Conservation (phyloP, 257 asterid genomes). For the Solanum appendiculatum region DNA sequence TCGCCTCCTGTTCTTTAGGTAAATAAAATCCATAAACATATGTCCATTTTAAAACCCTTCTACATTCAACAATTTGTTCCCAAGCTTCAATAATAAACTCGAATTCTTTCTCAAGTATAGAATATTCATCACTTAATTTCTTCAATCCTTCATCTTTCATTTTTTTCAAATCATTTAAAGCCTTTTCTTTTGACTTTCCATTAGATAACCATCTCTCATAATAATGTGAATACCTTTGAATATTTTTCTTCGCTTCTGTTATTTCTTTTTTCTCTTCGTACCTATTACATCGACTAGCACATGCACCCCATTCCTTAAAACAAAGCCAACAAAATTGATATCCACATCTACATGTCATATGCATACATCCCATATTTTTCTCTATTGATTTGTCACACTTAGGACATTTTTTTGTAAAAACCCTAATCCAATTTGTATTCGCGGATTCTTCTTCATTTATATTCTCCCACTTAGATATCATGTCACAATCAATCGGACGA, state of each 20-base stretch:
- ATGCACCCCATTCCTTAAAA: neutral
- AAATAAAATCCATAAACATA: constrained; percentile 32
- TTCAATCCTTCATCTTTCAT: neutral
- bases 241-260: neutral
- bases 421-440: neutral
- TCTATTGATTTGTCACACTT: neutral
- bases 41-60: constrained; percentile 42
- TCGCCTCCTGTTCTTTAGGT: neutral
- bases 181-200: neutral
- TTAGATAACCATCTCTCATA: constrained; percentile 5
- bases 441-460: neutral
- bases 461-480: neutral
- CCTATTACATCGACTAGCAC: neutral
- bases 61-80: constrained; percentile 44
- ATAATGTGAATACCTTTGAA: neutral
- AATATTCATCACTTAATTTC: neutral
- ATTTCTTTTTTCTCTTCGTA: neutral
- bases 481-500: constrained; percentile 7
- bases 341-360: constrained; percentile 3
- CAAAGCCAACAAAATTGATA: constrained; percentile 14
- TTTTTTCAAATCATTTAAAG: neutral
- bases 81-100: constrained; percentile 20
- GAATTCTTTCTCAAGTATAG: neutral
- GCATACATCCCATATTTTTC: constrained; percentile 10
- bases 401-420: constrained; percentile 3